These are phyloP conservation scores for Rhizopus delemar DNA, from an alignment of 371 early-diverging fungal species.

Conservation along the genomic window DNA sequence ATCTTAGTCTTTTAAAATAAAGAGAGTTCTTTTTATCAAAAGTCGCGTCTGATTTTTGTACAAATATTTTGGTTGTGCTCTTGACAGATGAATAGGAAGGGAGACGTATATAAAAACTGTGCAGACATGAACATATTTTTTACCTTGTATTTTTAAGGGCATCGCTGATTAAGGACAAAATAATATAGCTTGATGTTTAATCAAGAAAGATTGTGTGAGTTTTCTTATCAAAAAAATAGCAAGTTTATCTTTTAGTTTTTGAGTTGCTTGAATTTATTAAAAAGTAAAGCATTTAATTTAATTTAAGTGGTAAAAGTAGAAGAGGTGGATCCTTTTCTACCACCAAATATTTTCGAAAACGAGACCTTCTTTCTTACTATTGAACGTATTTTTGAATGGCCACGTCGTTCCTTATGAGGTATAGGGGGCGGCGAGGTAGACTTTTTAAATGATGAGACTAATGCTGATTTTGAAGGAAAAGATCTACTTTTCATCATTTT, in stretches of 20 bases:
- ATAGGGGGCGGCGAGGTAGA: conserved; percentile 18
- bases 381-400: conserved; percentile 38
- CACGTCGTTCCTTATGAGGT: conserved; percentile 19
- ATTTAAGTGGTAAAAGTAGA: conserved; percentile 2
- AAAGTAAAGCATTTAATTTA: neutral
- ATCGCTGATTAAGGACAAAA: no score
- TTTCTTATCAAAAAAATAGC: no score
- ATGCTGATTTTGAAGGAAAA: conserved; percentile 31
- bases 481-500: conserved; percentile 41
- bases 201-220: no score
- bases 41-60: neutral
- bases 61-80: no score
- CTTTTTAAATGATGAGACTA: conserved; percentile 10
- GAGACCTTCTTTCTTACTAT: conserved; percentile 48
- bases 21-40: neutral
- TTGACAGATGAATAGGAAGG: no score
- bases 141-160: no score
- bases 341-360: conserved; percentile 40
- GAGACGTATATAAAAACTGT: no score
- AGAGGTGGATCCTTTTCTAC: conserved; percentile 24
- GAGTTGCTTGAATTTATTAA: no score
- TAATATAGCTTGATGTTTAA: no score
- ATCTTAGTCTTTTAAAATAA: conserved; percentile 4
- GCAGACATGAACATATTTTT: no score
- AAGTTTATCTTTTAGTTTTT: no score